These are phyloP conservation scores for Paecilomyces variotii DNA, from an alignment of 2,329 filamentous ascomycete genomes.

Conservation along the genomic window DNA sequence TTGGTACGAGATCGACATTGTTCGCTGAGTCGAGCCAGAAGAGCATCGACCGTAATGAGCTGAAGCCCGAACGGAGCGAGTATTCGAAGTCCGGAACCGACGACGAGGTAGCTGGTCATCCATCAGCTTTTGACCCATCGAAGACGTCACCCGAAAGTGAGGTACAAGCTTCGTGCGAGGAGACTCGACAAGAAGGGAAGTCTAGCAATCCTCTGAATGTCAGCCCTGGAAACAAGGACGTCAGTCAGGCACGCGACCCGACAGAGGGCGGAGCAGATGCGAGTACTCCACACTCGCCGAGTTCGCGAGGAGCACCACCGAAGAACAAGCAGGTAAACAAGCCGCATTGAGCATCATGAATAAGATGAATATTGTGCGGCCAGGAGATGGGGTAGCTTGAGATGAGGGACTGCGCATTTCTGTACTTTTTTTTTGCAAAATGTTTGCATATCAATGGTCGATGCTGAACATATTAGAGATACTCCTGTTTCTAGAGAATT, in stretches of 20 bases:
- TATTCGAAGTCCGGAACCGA: constrained; percentile 61
- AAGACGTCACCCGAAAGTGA: constrained; percentile 60
- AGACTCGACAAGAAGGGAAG: constrained; percentile 34
- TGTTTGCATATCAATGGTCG: neutral
- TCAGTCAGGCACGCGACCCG: constrained; percentile 43
- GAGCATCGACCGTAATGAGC: constrained; percentile 46
- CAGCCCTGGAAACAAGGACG: constrained; percentile 53
- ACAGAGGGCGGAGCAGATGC: constrained; percentile 38
- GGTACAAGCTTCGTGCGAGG: constrained; percentile 20
- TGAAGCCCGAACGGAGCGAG: constrained; percentile 60
- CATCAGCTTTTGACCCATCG: constrained; percentile 61
- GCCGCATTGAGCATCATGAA: neutral
- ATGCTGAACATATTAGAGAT: neutral
- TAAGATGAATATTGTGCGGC: neutral
- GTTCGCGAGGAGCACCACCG: constrained; percentile 27
- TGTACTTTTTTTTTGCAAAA: neutral
- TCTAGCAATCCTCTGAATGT: constrained; percentile 48
- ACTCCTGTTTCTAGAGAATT: neutral
- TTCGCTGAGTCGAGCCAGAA: constrained; percentile 4
- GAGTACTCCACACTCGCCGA: constrained; percentile 31
- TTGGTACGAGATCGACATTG: constrained; percentile 1
- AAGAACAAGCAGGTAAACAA: constrained; percentile 21
- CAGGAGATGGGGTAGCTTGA: neutral
- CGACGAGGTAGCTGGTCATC: constrained; percentile 48
- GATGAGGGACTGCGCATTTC: neutral